phyloP scores from a whole-genome alignment of 208 protist genomes.

The Wallacemonas sp. region DNA sequence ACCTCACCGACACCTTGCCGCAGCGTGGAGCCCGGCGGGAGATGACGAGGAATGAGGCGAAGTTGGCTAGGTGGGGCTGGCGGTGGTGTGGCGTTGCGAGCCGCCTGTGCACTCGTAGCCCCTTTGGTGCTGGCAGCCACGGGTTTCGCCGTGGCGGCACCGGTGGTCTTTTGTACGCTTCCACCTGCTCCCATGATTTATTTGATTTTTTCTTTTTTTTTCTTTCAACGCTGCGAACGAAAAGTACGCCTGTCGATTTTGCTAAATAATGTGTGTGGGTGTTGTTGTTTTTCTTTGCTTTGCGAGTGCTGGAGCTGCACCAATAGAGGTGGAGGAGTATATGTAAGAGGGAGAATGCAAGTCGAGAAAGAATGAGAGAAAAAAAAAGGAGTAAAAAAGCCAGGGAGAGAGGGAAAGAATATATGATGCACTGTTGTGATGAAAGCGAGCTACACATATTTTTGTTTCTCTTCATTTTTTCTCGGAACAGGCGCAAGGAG shows the following conservation, averaged over 20 bases:
- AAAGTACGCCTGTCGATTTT: neutral
- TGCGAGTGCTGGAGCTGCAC: too few species aligned
- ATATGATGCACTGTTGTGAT: too few species aligned
- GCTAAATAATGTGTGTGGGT: neutral
- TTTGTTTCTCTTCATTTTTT: too few species aligned
- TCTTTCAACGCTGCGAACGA: neutral
- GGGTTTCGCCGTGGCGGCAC: neutral
- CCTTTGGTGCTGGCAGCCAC: conserved; percentile 16
- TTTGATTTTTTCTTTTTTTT: conserved; percentile 8
- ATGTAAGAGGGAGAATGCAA: too few species aligned
- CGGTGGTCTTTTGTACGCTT: conserved; percentile 19
- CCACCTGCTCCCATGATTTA: conserved; percentile 44
- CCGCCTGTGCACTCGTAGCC: neutral
- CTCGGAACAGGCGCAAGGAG: too few species aligned
- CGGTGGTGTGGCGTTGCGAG: neutral
- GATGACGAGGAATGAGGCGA: conserved; percentile 20
- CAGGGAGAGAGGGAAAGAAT: neutral
- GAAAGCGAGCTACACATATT: too few species aligned
- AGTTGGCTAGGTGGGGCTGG: conserved; percentile 11
- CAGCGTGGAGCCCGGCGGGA: conserved; percentile 25
- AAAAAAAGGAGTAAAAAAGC: neutral
- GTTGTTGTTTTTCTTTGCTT: neutral
- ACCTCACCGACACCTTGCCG: conserved; percentile 29
- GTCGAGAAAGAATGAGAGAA: too few species aligned
- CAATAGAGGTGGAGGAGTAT: too few species aligned